Percentiles rank a stretch among this genome's conserved stretches.
Evolutionary conservation across 1,284 basidiomycete genomes (phyloP).

Genomic region (Volvariella surrecta): DNA sequence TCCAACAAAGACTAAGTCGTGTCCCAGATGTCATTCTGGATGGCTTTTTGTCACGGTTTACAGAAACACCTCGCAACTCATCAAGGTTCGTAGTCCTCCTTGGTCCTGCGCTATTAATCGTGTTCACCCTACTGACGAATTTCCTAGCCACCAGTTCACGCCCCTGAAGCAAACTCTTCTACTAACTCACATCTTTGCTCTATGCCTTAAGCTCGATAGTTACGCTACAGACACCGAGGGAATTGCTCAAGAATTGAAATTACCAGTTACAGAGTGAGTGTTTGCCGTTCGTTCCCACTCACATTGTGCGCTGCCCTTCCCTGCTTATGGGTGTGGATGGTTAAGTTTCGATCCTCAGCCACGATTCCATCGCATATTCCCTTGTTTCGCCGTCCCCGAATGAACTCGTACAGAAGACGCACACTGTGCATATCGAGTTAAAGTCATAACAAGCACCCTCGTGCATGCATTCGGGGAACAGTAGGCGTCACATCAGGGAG

Average conservation of each 20-base stretch:
- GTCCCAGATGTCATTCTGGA: slow-evolving; percentile 65
- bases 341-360: no score
- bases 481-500: no score
- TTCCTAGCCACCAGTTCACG: slow-evolving; percentile 55
- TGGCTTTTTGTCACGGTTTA: slow-evolving; percentile 71
- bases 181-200: slow-evolving; percentile 69
- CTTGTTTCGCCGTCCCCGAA: no score
- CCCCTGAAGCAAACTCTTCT: slow-evolving; percentile 63
- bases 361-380: no score
- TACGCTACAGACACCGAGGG: slow-evolving; percentile 61
- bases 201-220: slow-evolving; percentile 73
- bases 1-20: slow-evolving; percentile 46
- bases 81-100: slow-evolving; percentile 45
- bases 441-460: no score
- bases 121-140: slow-evolving; percentile 1
- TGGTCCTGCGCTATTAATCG: slow-evolving; percentile 8
- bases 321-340: no score
- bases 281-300: neutral
- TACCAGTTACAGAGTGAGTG: slow-evolving; percentile 54
- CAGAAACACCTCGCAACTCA: slow-evolving; percentile 60
- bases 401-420: no score
- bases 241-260: slow-evolving; percentile 67
- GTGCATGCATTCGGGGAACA: no score
- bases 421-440: no score
- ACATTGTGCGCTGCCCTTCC: neutral